Evolutionary conservation across 352 stramenopile species (phyloP), one percentile per base, ranked within the genome.

Genomic region (Globisporangium nagaii): DNA sequence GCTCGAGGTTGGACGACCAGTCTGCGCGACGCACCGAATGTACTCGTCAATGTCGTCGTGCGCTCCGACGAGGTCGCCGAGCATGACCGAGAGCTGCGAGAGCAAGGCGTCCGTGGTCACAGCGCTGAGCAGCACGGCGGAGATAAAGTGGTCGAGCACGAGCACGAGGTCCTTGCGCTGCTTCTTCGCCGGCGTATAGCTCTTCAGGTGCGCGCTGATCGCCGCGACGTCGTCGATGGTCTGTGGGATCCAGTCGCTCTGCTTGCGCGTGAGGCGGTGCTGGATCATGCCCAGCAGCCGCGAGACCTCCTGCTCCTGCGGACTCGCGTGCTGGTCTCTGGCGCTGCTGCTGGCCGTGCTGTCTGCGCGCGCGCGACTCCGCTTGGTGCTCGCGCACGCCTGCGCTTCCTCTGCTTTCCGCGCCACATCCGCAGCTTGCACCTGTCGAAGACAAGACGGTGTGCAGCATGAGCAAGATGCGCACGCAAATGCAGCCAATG

Each of bases 61-160:
- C 5, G 71, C 60, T 15, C 53, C 24, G 4, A 67, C 53, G 25
- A 89, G 37, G 24, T 73, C 62, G 37, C 60, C 49, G 20, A 89
- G 67, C 42, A 79, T 63, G 5, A 40, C 48, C 9, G 72, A 60
- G 32, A 89, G 68, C 57, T 70, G 63, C 27, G 56, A 31, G 17
- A 89, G 50, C 31, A 70, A 68, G 2, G 41, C 27, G 12, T 71
- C 54, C 7, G 53, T 68, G 44, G 55, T 68, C 15, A 78, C 37
- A 5, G 75, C 60, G 53, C 69, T 84, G 8, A 89, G 55, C 53
- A 89, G 57, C 58, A 89, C 71, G 3, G 78, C 73, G 20, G 78
- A 89, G 62, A 86, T 79, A 44, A 86, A 70, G 41, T 89, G 78
- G 49, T 89, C 78, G 37, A 86, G 60, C 43, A 78, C 70, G 20